Conservation (phyloP, 2,329 filamentous ascomycete genomes). For the Mariannaea sp. region DNA sequence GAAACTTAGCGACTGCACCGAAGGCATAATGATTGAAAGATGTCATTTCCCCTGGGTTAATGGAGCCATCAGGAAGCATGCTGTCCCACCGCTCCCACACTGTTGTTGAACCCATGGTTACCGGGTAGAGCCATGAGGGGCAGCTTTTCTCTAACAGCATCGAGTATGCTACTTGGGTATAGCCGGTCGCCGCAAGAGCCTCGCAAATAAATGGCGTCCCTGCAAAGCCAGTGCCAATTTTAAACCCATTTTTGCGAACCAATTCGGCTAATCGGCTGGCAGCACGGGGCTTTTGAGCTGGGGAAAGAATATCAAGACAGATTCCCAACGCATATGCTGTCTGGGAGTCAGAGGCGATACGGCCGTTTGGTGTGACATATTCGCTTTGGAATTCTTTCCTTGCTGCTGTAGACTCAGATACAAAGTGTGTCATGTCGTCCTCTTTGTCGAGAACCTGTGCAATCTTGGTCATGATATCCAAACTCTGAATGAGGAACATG, state of each 20-base stretch:
- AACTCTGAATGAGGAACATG: constrained; percentile 52
- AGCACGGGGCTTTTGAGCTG: constrained; percentile 12
- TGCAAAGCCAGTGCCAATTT: constrained; percentile 39
- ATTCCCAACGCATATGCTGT: constrained; percentile 33
- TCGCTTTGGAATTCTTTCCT: constrained; percentile 25
- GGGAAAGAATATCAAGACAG: constrained; percentile 27
- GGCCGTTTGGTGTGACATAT: constrained; percentile 32
- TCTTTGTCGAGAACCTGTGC: constrained; percentile 39
- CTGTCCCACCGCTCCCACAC: constrained; percentile 51
- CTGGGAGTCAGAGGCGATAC: constrained; percentile 30
- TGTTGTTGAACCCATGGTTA: constrained; percentile 47
- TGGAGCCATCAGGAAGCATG: constrained; percentile 43
- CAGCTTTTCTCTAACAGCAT: constrained; percentile 44
- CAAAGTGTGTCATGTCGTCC: constrained; percentile 19
- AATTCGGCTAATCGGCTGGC: constrained; percentile 24
- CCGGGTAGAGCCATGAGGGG: constrained; percentile 47
- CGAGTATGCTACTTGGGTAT: constrained; percentile 38
- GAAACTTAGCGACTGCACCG: constrained; percentile 46
- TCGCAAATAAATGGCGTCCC: constrained; percentile 46
- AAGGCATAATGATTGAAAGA: constrained; percentile 50
- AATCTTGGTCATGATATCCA: constrained; percentile 44
- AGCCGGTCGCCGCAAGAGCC: constrained; percentile 24
- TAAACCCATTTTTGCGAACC: constrained; percentile 26
- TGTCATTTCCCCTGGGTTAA: constrained; percentile 49
- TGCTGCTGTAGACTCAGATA: constrained; percentile 18